Evolutionary conservation across 2,329 filamentous ascomycete species (phyloP).

Genomic region (Fusarium sp.): DNA sequence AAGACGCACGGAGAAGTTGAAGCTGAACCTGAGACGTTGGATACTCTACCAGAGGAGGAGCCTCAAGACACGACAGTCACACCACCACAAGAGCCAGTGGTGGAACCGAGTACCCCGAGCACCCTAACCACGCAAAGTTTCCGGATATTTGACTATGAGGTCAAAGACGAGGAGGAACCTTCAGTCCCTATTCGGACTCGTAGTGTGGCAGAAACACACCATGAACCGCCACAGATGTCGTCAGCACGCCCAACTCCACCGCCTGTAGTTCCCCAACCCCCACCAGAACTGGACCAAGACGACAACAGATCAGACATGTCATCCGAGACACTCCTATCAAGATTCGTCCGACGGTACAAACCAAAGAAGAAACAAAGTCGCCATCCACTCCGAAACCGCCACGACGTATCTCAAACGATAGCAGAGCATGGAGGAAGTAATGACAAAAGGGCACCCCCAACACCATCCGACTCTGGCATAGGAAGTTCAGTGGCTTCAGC

Average conservation of each 20-base stretch:
- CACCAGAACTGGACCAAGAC: background rate
- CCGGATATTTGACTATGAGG: background rate
- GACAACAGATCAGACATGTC: conserved; percentile 9
- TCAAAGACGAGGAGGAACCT: background rate
- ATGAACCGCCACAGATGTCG: background rate
- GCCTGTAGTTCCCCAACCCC: background rate
- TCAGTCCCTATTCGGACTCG: background rate
- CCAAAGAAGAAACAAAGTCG: background rate
- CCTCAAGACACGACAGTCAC: background rate
- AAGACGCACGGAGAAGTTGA: background rate
- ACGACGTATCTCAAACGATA: background rate
- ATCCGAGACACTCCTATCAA: conserved; percentile 1
- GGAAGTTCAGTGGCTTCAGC: conserved; percentile 15
- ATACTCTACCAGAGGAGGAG: background rate
- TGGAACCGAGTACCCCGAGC: background rate
- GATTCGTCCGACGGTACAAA: conserved; percentile 5
- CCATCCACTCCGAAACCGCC: background rate
- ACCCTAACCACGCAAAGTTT: background rate
- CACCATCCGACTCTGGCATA: conserved; percentile 20
- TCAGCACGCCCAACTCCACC: background rate
- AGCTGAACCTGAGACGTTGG: background rate
- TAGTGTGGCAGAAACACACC: background rate
- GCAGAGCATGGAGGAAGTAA: background rate
- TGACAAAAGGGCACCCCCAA: background rate
- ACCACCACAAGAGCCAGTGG: rapidly evolving